A percentile compares a stretch with the other conserved stretches of the same genome.
Conservation (phyloP, 208 protist species). For the Tritrichomonas musculus region DNA sequence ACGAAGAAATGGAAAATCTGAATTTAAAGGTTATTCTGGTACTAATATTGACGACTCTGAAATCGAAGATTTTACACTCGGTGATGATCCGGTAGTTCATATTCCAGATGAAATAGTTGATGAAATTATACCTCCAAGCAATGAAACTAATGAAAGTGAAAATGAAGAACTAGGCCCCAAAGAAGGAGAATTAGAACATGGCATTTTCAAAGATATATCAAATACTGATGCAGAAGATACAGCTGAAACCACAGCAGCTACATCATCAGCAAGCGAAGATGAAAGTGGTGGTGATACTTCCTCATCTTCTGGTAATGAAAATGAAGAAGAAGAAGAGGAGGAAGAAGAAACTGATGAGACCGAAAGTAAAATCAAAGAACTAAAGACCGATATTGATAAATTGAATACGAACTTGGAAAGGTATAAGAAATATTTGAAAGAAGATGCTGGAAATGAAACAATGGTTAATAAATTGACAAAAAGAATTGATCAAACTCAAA, state of each 20-base stretch:
- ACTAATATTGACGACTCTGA: not conserved
- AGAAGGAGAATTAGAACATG: not conserved
- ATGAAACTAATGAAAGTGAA: too few species aligned
- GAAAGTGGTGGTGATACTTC: not conserved
- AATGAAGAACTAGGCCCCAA: not conserved
- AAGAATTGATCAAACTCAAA: too few species aligned
- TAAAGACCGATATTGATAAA: not conserved
- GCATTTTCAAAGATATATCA: not conserved
- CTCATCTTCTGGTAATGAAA: not conserved
- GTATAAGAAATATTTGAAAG: too few species aligned
- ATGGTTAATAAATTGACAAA: too few species aligned
- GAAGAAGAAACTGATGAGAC: not conserved
- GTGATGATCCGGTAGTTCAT: not conserved
- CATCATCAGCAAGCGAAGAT: not conserved
- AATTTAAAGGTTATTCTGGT: conserved; percentile 29
- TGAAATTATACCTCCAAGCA: too few species aligned
- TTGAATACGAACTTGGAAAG: too few species aligned
- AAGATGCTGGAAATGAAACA: too few species aligned
- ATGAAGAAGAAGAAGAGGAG: not conserved
- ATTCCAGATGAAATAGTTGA: not conserved
- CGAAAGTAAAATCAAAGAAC: not conserved
- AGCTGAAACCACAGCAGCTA: not conserved
- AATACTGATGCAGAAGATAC: not conserved
- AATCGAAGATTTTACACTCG: not conserved
- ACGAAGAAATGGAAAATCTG: not conserved